Base-by-base conservation (phyloP, 805 yeast species). In the Yarrowia keelungensis region DNA sequence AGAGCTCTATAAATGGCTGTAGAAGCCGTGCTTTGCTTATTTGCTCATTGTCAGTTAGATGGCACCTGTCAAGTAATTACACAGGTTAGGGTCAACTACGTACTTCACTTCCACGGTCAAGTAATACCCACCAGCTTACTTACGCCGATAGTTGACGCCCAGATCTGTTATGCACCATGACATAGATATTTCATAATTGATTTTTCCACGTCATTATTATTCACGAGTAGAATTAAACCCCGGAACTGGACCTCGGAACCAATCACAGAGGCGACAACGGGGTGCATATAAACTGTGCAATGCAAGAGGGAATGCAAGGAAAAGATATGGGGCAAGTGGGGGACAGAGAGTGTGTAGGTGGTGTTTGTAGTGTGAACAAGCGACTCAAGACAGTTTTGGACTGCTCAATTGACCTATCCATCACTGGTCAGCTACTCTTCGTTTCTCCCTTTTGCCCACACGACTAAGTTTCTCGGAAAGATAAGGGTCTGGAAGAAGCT, bases 401-500 rank as follows among this genome's bases (percentile, higher is more conserved):
- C 32, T 3, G 32, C 32, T 26, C 43, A 14, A 12, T 41, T 41
- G 12, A 12, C 43, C 43, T 12, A 2, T 12, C n/a, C 3, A 14
- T 41, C 32, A 26, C 32, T 26, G 7, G 32, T 5, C 7, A 26
- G 32, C 32, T 3, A 5, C 32, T 26, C 32, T 5, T 26, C 32
- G 32, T 26, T 26, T 26, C 32, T 26, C 32, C 32, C 32, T 26
- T 26, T 26, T 26, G 32, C 32, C 11, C 39, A 35, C 58, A 51
- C 58, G 58, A 51, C 42, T 16, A 50, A 50, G 43, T 53, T 53
- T 3, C 45, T 16, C 59, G 45, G 36, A 53, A 53, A 54, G 61
- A 54, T 54, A 54, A 56, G 62, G 47, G 58, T 19, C 42, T n/a
- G 15, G 12, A 11, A 5, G 59, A 56, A 56, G 62, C n/a, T 56